Conservation (phyloP, 352 stramenopile species). For the Phytophthora lateralis region DNA sequence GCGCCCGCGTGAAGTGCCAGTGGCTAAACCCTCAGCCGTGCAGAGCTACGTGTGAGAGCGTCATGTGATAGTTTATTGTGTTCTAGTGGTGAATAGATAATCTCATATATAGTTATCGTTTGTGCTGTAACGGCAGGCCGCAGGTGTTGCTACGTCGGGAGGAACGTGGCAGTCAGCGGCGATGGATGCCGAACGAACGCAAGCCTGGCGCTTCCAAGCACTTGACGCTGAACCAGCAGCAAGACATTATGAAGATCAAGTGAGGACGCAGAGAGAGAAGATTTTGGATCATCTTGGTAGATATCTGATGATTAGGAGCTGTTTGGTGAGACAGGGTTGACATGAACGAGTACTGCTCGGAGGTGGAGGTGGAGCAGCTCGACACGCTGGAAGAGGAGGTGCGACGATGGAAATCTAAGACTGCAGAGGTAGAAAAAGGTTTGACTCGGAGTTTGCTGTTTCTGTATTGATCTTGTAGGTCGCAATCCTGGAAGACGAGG, state of each 20-base stretch:
- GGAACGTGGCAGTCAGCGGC: conserved; percentile 18
- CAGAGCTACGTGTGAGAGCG: conserved; percentile 55
- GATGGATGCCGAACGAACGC: conserved; percentile 62
- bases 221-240: conserved; percentile 21
- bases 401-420: not conserved
- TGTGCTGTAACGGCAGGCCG: conserved; percentile 13
- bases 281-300: not conserved
- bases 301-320: conserved; percentile 7
- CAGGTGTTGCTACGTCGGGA: conserved; percentile 31
- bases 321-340: conserved; percentile 29
- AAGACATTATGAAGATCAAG: conserved; percentile 37
- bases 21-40: conserved; percentile 58
- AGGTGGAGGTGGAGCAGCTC: conserved; percentile 37
- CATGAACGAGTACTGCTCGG: conserved; percentile 41
- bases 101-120: not conserved
- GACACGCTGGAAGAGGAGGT: conserved; percentile 53
- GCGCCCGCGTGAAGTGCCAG: conserved; percentile 57
- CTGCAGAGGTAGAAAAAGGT: not conserved
- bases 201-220: conserved; percentile 65
- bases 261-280: not conserved
- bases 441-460: not conserved
- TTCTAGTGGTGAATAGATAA: not conserved
- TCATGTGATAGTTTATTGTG: not conserved
- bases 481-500: conserved; percentile 28
- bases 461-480: conserved; percentile 15